phyloP scores from a whole-genome alignment of 805 yeast species.

The Tetrapisispora arboricola region DNA sequence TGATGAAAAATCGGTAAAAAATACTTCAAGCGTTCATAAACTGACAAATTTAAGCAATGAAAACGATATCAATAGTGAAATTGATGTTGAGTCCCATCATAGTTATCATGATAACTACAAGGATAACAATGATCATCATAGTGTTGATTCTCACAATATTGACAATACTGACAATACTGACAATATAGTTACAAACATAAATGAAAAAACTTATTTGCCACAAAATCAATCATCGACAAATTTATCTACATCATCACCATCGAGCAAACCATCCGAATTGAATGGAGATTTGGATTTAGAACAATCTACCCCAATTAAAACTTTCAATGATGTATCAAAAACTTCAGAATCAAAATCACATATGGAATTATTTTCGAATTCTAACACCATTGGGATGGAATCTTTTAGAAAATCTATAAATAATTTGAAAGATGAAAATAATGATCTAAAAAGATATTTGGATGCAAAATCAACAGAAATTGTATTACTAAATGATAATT shows the following conservation, averaged over 20 bases:
- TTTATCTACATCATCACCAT: background rate
- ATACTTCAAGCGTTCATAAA: background rate
- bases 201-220: too few relatives aligned
- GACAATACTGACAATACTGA: too few relatives aligned
- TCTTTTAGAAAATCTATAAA: background rate
- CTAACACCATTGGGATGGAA: background rate
- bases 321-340: background rate
- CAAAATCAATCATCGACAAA: background rate
- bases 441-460: background rate
- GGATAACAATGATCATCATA: too few relatives aligned
- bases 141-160: too few relatives aligned
- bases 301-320: slow-evolving; percentile 3
- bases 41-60: too few relatives aligned
- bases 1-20: background rate
- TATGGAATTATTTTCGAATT: background rate
- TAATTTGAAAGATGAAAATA: background rate
- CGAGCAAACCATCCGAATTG: background rate
- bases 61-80: background rate
- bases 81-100: too few relatives aligned
- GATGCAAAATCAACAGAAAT: background rate
- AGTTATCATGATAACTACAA: too few relatives aligned
- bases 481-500: background rate
- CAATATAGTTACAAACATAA: too few relatives aligned
- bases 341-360: background rate
- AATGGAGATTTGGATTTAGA: background rate